phyloP scores from a whole-genome alignment of 2,329 filamentous ascomycete species.

The Orbilia oligospora region DNA sequence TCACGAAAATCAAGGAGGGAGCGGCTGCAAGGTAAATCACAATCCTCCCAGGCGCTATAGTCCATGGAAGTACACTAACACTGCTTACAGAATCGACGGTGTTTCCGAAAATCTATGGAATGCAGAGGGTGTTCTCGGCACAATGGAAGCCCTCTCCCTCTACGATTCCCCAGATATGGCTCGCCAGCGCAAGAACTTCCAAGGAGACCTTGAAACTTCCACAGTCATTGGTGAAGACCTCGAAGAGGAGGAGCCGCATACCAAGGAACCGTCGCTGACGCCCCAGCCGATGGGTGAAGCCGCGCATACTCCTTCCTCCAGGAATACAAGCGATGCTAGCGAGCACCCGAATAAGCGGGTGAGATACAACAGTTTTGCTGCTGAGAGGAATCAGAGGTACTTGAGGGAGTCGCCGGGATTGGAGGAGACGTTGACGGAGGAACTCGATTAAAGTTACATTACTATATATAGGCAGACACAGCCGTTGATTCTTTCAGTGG shows the following conservation, averaged over 20 bases:
- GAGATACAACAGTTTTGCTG: slow-evolving; percentile 47
- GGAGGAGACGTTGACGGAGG: slow-evolving; percentile 45
- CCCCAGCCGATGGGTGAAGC: slow-evolving; percentile 33
- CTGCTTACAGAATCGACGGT: slow-evolving; percentile 62
- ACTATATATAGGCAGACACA: neutral
- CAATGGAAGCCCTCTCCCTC: slow-evolving; percentile 63
- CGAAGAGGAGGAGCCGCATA: slow-evolving; percentile 28
- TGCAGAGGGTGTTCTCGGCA: slow-evolving; percentile 63
- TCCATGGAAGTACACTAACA: neutral
- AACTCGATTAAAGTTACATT: slow-evolving; percentile 47
- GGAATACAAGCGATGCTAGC: slow-evolving; percentile 40
- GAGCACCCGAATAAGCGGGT: slow-evolving; percentile 51
- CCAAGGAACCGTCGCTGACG: slow-evolving; percentile 38
- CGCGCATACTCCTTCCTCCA: slow-evolving; percentile 12
- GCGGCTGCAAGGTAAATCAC: slow-evolving; percentile 55
- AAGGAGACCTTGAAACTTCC: slow-evolving; percentile 62
- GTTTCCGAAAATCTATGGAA: slow-evolving; percentile 64
- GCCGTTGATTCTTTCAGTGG: neutral
- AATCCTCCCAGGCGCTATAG: neutral
- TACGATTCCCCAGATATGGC: slow-evolving; percentile 62
- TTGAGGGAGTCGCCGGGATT: slow-evolving; percentile 53
- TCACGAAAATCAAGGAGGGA: slow-evolving; percentile 63
- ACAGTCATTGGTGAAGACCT: slow-evolving; percentile 45
- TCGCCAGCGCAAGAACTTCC: slow-evolving; percentile 62
- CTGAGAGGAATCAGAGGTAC: slow-evolving; percentile 52